Evolutionary conservation across 352 stramenopile species (phyloP), one percentile per base, ranked within the genome.

Genomic region (Globisporangium parvum): DNA sequence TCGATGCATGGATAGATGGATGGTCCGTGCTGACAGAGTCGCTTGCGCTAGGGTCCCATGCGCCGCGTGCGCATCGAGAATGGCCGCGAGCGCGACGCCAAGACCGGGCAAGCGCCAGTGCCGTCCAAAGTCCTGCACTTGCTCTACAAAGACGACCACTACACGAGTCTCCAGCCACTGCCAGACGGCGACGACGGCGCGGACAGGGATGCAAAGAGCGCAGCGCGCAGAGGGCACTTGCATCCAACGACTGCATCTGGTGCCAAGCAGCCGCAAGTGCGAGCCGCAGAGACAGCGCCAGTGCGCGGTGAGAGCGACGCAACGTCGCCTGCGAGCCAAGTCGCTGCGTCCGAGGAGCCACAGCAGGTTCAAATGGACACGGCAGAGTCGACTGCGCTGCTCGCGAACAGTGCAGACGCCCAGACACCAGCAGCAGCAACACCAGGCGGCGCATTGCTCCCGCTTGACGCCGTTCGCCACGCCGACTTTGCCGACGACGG

Each of bases 81-180:
- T 47, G 67, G 69, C 23, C 45, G 57, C 51, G 57, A 66, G 21
- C 51, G 62, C 26, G 62, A 62, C 18, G 58, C 67, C 21, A 47
- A 35, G 17, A 51, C 12, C 10, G 35, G 28, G 11, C 49, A 67
- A 56, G 28, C 53, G 10, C 23, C 46, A 15, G 40, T 52, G 2
- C 53, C 65, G 17, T 76, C 71, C 57, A 66, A 67, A 47, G 69
- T 59, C 28, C 52, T 84, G 37, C 71, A 84, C 40, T 44, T 84
- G 39, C 67, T 84, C n/a, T 80, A 62, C 55, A 77, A 69, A 46
- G 51, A 67, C 45, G 59, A 80, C 37, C 74, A 84, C 63, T 84
- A 84, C 69, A 75, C 63, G n/a, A 84, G 74, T 60, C 52, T 84
- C 3, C 69, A 65, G 6, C 63, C 71, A 1, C 51, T 44, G 3